Evolutionary conservation across 495 filamentous ascomycete species (phyloP).

Genomic region (Thermothielavioides terrestris): DNA sequence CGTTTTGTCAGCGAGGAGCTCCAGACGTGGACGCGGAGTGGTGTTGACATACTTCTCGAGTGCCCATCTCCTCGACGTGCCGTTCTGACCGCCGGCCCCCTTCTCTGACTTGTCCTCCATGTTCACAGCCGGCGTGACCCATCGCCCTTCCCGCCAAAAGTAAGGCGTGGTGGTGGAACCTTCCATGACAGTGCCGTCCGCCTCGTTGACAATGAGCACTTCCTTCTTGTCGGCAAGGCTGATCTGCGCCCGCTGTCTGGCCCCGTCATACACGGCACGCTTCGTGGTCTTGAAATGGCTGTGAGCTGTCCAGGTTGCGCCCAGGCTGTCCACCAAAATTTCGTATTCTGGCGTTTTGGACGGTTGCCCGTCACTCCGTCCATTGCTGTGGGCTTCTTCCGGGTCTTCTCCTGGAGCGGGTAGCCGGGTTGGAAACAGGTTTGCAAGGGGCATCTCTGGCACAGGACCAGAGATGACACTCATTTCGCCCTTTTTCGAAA

Average conservation of each 20-base stretch:
- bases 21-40: no score
- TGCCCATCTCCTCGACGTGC: slow-evolving; percentile 75
- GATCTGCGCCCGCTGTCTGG: slow-evolving; percentile 51
- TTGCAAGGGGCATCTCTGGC: slow-evolving; percentile 39
- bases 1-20: slow-evolving; percentile 7
- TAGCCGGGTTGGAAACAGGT: slow-evolving; percentile 13
- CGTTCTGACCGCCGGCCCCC: slow-evolving; percentile 68
- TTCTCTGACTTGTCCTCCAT: slow-evolving; percentile 12
- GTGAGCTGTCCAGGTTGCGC: slow-evolving; percentile 49
- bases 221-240: slow-evolving; percentile 49
- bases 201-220: slow-evolving; percentile 61
- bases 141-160: slow-evolving; percentile 57
- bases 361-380: slow-evolving; percentile 10
- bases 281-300: slow-evolving; percentile 71
- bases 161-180: slow-evolving; percentile 75
- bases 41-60: slow-evolving; percentile 42
- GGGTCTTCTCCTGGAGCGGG: neutral
- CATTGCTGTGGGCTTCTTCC: neutral
- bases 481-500: slow-evolving; percentile 43
- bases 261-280: slow-evolving; percentile 56
- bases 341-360: slow-evolving; percentile 27
- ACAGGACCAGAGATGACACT: slow-evolving; percentile 42
- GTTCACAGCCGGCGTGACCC: slow-evolving; percentile 55
- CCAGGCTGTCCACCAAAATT: slow-evolving; percentile 48
- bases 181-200: slow-evolving; percentile 67